Percentiles rank a stretch among this genome's conserved stretches.
phyloP scores from a whole-genome alignment of 352 stramenopile species.

The Phytopythium delawarense region DNA sequence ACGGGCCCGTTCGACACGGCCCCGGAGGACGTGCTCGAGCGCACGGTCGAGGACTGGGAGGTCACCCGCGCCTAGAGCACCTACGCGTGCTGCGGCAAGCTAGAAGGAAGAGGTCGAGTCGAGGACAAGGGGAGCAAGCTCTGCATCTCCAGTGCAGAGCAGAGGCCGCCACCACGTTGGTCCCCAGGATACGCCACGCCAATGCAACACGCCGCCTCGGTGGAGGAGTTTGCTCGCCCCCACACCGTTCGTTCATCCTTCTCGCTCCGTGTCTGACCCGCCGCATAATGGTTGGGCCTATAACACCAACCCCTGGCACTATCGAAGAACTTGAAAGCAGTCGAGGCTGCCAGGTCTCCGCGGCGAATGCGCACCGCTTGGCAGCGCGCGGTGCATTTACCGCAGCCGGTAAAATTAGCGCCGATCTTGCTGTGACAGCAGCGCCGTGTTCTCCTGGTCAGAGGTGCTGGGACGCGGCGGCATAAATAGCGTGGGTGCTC shows the following conservation, averaged over 20 bases:
- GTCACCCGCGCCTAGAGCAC: constrained; percentile 50
- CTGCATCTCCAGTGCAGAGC: background rate
- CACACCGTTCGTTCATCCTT: background rate
- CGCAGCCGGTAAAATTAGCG: background rate
- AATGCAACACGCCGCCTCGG: too few species aligned
- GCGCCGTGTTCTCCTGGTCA: background rate
- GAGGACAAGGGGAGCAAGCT: background rate
- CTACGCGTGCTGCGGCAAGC: background rate
- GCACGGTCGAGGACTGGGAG: constrained; percentile 76
- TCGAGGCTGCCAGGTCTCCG: too few species aligned
- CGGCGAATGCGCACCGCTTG: too few species aligned
- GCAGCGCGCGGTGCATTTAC: too few species aligned
- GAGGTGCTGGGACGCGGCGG: constrained; percentile 1
- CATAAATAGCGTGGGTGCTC: background rate
- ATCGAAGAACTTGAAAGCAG: too few species aligned
- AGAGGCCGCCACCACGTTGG: background rate
- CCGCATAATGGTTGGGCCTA: too few species aligned
- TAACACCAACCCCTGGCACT: too few species aligned
- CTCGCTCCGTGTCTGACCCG: background rate
- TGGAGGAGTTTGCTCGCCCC: background rate
- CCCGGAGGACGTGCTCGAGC: constrained; percentile 75
- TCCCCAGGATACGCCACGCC: too few species aligned
- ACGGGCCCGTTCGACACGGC: constrained; percentile 77
- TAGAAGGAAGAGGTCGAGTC: background rate
- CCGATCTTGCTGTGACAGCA: background rate